Evolutionary conservation across 371 early-diverging fungal genomes (phyloP).

Genomic region (Mortierella sp.): DNA sequence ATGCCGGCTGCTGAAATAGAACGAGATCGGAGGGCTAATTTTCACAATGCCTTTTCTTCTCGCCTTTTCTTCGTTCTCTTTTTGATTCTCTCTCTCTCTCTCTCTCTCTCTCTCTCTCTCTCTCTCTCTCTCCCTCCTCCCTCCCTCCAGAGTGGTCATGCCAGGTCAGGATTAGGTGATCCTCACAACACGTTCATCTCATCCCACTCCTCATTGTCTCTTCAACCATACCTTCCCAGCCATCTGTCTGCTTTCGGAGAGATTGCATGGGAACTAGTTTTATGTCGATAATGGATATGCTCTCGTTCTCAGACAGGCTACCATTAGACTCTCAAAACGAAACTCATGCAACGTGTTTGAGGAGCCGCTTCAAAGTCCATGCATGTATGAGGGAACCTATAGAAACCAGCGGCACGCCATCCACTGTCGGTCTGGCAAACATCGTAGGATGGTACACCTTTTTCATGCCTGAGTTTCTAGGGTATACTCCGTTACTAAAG

Average conservation of each 20-base stretch:
- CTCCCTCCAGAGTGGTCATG: neutral
- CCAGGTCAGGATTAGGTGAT: neutral
- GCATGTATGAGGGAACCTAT: neutral
- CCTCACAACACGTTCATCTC: neutral
- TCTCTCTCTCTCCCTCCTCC: too few species aligned
- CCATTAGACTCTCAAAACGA: neutral
- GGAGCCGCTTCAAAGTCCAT: conserved; percentile 1
- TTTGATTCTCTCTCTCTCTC: neutral
- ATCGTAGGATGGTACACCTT: neutral
- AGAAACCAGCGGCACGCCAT: conserved; percentile 1
- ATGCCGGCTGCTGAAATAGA: neutral
- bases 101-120: neutral
- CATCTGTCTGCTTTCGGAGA: neutral
- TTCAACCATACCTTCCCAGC: neutral
- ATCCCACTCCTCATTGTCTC: neutral
- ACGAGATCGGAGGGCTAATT: neutral
- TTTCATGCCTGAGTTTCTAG: neutral
- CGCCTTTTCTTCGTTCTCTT: neutral
- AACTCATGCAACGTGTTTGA: neutral
- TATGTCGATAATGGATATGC: neutral
- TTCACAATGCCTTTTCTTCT: neutral
- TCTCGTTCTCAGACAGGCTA: neutral
- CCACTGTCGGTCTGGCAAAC: neutral
- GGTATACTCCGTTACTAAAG: neutral
- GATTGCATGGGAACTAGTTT: neutral